Evolutionary conservation across 495 filamentous ascomycete genomes (phyloP), one percentile per base, ranked within the genome.

Genomic region (Neurospora sp.): DNA sequence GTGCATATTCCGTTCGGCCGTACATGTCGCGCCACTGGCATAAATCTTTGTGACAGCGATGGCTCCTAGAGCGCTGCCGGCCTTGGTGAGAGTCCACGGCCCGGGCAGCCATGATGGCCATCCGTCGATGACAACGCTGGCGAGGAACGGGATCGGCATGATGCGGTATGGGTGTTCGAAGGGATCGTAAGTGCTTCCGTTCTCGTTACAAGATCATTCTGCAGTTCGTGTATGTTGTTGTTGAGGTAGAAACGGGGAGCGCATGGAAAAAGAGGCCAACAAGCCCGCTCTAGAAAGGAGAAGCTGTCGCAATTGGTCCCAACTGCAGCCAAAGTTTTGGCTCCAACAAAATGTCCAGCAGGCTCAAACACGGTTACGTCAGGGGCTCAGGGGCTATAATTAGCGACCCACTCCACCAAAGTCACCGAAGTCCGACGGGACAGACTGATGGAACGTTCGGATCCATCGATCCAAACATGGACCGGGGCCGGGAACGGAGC

Each of bases 1-100:
- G 78, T 97, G 93, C 93, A 98, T 94, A 76, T 92, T 83, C 70
- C 94, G 88, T 81, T 97, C 96, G 69, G 93, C 90, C 46, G 80
- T 79, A 80, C 94, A 97, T 78, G 80, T 83, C 11, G 91, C 89
- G 75, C 96, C 96, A 62, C 88, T 87, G 79, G 90, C 92, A 83
- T 91, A 97, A 79, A 85, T 85, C 84, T 97, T 98, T 40, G 96
- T 78, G 42, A 92, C 78, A 41, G 84, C 87, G 46, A 97, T 54
- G 31, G 90, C 73, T 41, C 85, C 79, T 7, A 93, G 72, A 79
- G 88, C 89, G 76, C 89, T 87, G 18, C 85, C 79, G 62, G 83
- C 73, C 75, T 92, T 91, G 77, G 93, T 78, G 20, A 91, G 77
- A 3, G 85, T 84, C 81, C 85, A 88, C 23, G 86, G 82, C 77